These are phyloP conservation scores for Fusarium graminum DNA, from an alignment of 2,329 filamentous ascomycete species.

Conservation along the genomic window DNA sequence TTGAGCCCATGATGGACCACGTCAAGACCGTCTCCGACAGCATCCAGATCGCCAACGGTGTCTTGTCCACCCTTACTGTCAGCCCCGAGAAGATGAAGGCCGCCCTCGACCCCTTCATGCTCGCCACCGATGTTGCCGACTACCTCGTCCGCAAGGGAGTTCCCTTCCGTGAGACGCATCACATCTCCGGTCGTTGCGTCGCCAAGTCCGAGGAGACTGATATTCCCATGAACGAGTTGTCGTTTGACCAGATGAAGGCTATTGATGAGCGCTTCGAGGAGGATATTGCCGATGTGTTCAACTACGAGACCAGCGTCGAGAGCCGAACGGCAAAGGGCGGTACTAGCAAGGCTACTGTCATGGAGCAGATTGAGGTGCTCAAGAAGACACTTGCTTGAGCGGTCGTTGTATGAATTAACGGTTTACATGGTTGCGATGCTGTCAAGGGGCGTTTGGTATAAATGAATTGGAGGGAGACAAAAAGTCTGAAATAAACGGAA, in stretches of 20 bases:
- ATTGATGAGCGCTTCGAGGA: slow-evolving; percentile 76
- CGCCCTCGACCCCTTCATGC: slow-evolving; percentile 79
- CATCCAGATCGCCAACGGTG: slow-evolving; percentile 79
- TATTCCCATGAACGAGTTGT: slow-evolving; percentile 76
- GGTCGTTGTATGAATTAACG: not conserved
- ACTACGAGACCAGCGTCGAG: slow-evolving; percentile 81
- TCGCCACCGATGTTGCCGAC: slow-evolving; percentile 75
- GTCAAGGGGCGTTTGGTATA: not conserved
- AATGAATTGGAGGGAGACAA: too few species aligned
- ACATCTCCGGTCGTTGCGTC: slow-evolving; percentile 80
- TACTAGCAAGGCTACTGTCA: slow-evolving; percentile 74
- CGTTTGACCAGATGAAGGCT: slow-evolving; percentile 73
- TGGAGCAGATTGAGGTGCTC: slow-evolving; percentile 69
- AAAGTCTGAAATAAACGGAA: too few species aligned
- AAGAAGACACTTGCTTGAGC: slow-evolving; percentile 20
- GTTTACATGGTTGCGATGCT: not conserved
- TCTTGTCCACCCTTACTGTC: slow-evolving; percentile 75
- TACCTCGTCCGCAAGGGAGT: slow-evolving; percentile 70
- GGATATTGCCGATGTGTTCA: slow-evolving; percentile 74
- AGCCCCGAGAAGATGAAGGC: slow-evolving; percentile 78
- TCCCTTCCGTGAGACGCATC: slow-evolving; percentile 75
- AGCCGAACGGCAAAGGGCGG: slow-evolving; percentile 75
- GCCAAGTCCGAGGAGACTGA: slow-evolving; percentile 74
- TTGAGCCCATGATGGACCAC: slow-evolving; percentile 81
- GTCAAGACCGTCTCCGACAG: slow-evolving; percentile 80